phyloP scores from a whole-genome alignment of 2,329 filamentous ascomycete species.

The Emericellopsis cladophorae region DNA sequence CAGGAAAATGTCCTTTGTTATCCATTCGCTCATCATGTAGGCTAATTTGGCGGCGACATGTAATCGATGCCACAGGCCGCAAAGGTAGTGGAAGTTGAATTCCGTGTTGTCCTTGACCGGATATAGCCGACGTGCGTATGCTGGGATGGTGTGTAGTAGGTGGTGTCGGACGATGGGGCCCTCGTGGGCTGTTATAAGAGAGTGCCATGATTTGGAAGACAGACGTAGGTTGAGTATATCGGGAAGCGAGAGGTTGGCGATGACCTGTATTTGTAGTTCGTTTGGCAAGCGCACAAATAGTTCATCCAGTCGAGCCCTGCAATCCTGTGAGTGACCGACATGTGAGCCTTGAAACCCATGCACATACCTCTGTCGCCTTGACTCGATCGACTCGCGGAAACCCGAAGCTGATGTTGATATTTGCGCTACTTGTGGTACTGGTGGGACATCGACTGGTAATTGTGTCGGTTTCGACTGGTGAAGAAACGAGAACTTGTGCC shows the following conservation, averaged over 20 bases:
- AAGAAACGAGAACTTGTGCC: slow-evolving; percentile 23
- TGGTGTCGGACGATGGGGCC: slow-evolving; percentile 48
- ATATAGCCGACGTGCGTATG: slow-evolving; percentile 47
- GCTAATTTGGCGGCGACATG: slow-evolving; percentile 52
- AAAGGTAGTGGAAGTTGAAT: slow-evolving; percentile 47
- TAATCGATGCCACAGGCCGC: slow-evolving; percentile 52
- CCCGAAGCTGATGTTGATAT: slow-evolving; percentile 13
- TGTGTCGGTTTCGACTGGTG: slow-evolving; percentile 15
- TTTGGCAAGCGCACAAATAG: slow-evolving; percentile 46
- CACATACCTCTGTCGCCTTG: too few species aligned
- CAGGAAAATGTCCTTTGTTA: slow-evolving; percentile 53
- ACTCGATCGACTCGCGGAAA: slow-evolving; percentile 15
- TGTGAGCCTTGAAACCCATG: too few species aligned
- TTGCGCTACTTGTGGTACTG: background rate
- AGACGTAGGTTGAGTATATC: slow-evolving; percentile 47
- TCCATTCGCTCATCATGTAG: slow-evolving; percentile 49
- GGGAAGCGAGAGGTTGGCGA: slow-evolving; percentile 45
- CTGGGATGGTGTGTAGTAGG: slow-evolving; percentile 44
- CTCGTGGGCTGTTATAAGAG: slow-evolving; percentile 47
- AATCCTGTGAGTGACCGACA: background rate
- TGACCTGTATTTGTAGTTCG: slow-evolving; percentile 51
- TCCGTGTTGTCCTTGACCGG: slow-evolving; percentile 30
- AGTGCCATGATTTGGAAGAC: slow-evolving; percentile 46
- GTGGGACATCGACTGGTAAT: slow-evolving; percentile 8
- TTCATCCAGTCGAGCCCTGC: slow-evolving; percentile 35